Percentiles rank a stretch among this genome's conserved stretches.
Conservation (phyloP, 805 yeast genomes). For the Hanseniaspora lindneri region DNA sequence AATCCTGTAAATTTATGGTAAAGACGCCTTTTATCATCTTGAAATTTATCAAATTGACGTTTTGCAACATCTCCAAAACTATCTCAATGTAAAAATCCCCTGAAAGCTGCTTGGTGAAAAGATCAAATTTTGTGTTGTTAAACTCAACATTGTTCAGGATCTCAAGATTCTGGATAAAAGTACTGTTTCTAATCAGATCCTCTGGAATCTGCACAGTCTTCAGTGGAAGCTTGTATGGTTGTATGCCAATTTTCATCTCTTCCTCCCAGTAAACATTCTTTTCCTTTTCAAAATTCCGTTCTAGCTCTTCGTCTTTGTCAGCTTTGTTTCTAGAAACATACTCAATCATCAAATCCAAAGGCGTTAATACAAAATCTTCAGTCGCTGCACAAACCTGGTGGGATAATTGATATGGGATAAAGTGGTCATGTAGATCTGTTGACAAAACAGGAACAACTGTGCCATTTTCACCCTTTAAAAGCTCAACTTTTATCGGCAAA, state of each 20-base stretch:
- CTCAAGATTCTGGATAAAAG: constrained; percentile 7
- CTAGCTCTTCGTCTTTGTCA: neutral
- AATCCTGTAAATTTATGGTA: constrained; percentile 1
- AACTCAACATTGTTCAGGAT: constrained; percentile 12
- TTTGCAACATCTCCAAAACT: constrained; percentile 6
- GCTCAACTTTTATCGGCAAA: constrained; percentile 1
- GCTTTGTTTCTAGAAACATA: constrained; percentile 12
- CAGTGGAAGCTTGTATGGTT: neutral
- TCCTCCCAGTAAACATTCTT: constrained; percentile 5
- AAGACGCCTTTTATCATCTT: constrained; percentile 12
- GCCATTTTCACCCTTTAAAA: neutral
- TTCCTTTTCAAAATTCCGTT: neutral
- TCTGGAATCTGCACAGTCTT: neutral
- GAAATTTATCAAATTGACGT: constrained; percentile 11
- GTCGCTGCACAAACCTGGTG: constrained; percentile 11
- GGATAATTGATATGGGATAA: constrained; percentile 12
- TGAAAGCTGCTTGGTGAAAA: constrained; percentile 3
- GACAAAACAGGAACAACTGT: neutral
- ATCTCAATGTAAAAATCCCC: constrained; percentile 13
- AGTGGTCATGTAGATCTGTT: neutral
- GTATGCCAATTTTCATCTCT: constrained; percentile 2
- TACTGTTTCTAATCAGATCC: constrained; percentile 1
- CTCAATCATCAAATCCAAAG: constrained; percentile 14
- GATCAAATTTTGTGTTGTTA: constrained; percentile 11
- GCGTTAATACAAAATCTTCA: constrained; percentile 11